Evolutionary conservation across 179 eudicot genomes (phyloP).

Genomic region (Amaranthus tricolor): DNA sequence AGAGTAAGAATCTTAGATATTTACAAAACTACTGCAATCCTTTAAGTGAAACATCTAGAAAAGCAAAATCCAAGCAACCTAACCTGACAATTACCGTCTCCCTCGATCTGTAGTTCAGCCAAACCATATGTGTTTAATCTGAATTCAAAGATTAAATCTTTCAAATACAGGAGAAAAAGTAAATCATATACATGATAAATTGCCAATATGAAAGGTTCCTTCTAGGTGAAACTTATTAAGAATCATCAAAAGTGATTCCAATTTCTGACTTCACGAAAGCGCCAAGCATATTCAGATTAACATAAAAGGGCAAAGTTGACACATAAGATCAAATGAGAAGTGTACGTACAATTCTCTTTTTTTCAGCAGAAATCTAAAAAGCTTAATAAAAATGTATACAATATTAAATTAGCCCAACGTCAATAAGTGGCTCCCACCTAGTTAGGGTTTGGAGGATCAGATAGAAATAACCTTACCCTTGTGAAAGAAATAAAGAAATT

Average conservation of each 20-base stretch:
- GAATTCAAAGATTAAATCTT: constrained; percentile 18
- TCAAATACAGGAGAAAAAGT: not conserved
- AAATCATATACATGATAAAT: constrained; percentile 4
- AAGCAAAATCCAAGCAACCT: constrained; percentile 15
- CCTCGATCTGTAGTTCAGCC: constrained; percentile 70
- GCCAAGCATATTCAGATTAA: not conserved
- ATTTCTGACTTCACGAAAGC: not conserved
- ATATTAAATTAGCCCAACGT: too few relatives aligned
- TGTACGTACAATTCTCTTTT: not conserved
- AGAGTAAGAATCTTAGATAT: too few relatives aligned
- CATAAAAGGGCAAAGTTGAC: not conserved
- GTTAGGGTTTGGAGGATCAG: too few relatives aligned
- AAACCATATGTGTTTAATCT: constrained; percentile 69
- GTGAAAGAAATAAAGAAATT: too few relatives aligned
- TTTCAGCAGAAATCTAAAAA: not conserved
- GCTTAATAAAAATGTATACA: not conserved
- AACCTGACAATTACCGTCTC: constrained; percentile 89
- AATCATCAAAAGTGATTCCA: not conserved
- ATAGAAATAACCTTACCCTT: too few relatives aligned
- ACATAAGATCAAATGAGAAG: not conserved
- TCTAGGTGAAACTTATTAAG: not conserved
- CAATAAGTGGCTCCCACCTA: too few relatives aligned
- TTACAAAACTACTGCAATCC: too few relatives aligned
- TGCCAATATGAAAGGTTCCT: not conserved
- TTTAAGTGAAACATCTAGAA: not conserved